Percentiles rank a stretch among this genome's conserved stretches.
phyloP scores from a whole-genome alignment of 2,329 filamentous ascomycete genomes.

The Ceratocystis alfenasii region DNA sequence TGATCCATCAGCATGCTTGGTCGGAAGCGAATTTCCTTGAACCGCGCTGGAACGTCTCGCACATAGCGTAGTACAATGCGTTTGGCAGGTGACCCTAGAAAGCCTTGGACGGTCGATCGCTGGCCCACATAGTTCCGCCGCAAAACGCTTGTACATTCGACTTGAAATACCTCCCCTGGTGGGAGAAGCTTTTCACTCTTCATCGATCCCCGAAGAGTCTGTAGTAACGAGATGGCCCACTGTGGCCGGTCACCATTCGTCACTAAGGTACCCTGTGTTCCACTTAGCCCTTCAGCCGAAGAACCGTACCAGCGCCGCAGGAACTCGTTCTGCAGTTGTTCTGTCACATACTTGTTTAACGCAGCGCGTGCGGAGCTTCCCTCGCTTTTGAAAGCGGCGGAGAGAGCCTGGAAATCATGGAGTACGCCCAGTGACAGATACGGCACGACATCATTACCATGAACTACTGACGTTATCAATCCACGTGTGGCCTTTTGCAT shows the following conservation, averaged over 20 bases:
- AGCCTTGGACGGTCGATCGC: conserved; percentile 33
- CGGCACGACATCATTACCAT: conserved; percentile 62
- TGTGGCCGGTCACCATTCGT: conserved; percentile 38
- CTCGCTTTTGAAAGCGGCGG: conserved; percentile 61
- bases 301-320: conserved; percentile 48
- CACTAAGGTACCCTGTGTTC: conserved; percentile 31
- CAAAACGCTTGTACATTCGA: conserved; percentile 57
- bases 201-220: conserved; percentile 55
- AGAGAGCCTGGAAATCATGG: conserved; percentile 61
- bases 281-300: conserved; percentile 27
- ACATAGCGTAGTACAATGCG: conserved; percentile 60
- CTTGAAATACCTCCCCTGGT: conserved; percentile 62
- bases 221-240: conserved; percentile 58
- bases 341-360: conserved; percentile 54
- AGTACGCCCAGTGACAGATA: conserved; percentile 60
- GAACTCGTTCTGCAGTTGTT: conserved; percentile 50
- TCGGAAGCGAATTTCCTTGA: conserved; percentile 59
- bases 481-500: conserved; percentile 59
- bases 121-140: conserved; percentile 40
- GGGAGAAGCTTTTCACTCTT: conserved; percentile 57
- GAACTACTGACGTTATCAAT: conserved; percentile 61
- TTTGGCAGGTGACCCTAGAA: conserved; percentile 52
- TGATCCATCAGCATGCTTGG: conserved; percentile 66
- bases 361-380: conserved; percentile 54
- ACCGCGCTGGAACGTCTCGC: conserved; percentile 55